phyloP scores from a whole-genome alignment of 805 yeast genomes.

The Schizosaccharomyces osmophilus region DNA sequence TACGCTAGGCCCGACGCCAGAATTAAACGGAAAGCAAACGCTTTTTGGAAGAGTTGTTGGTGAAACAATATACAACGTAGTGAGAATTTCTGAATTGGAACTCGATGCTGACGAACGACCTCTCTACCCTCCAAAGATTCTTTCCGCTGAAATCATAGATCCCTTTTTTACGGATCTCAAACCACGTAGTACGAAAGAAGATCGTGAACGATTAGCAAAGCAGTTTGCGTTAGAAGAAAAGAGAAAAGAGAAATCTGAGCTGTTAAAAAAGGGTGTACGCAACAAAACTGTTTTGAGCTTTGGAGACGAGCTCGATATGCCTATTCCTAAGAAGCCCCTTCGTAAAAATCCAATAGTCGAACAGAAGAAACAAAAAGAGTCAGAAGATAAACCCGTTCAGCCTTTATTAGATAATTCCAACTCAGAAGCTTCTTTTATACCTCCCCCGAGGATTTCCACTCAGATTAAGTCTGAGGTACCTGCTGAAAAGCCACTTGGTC shows the following conservation, averaged over 20 bases:
- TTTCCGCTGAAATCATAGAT: constrained; percentile 19
- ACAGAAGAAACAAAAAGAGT: too few species aligned
- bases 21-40: constrained; percentile 20
- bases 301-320: constrained; percentile 17
- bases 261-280: constrained; percentile 10
- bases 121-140: constrained; percentile 26
- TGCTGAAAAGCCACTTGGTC: neutral
- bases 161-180: constrained; percentile 26
- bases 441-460: too few species aligned
- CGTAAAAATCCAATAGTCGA: neutral
- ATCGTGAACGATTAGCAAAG: constrained; percentile 7
- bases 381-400: too few species aligned
- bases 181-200: constrained; percentile 4
- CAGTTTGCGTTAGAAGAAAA: constrained; percentile 1
- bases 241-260: constrained; percentile 4
- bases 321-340: neutral
- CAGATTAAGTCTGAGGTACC: neutral
- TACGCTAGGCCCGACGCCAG: constrained; percentile 24
- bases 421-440: too few species aligned
- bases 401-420: too few species aligned
- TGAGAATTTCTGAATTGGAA: constrained; percentile 27
- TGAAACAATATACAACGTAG: constrained; percentile 28
- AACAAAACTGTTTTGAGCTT: constrained; percentile 17
- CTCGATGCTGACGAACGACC: constrained; percentile 21
- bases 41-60: constrained; percentile 37